Base-by-base conservation (phyloP, 2,329 filamentous ascomycete genomes). In the Xylariaceae sp. region DNA sequence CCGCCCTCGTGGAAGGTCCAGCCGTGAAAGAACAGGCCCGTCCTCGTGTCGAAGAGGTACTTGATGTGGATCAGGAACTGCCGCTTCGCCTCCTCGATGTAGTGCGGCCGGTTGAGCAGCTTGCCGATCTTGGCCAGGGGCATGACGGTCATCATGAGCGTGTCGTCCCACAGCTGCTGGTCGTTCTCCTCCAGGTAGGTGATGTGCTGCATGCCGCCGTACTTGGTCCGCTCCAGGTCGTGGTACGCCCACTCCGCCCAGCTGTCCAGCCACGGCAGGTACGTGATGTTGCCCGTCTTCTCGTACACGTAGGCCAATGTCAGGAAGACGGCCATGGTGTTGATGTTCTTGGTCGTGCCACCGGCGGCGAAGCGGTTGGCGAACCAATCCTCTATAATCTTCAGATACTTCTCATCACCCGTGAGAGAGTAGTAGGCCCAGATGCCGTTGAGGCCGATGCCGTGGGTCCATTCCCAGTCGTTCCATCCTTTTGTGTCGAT, bases 401-500 rank as follows among this genome's bases (percentile, higher is more conserved):
- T 61, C 14, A 88, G 70, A 38, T 76, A 74, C 19, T 66, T 61
- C 2, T 67, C 59, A 19, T 81, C 76, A 32, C 78, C 79, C 0
- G 82, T 87, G 49, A 88, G 64, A 41, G 78, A 76, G 63, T 88
- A 83, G 68, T 89, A 89, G 57, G 88, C 83, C 78, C 82, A 89
- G 38, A 90, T 75, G 18, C 85, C 85, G 61, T 88, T 88, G 14
- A 89, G 75, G 4, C 85, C 85, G 53, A 88, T 77, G 30, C 85
- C 84, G 59, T 88, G 84, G 1, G 83, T 88, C 82, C 83, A 87
- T 64, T 88, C 84, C 85, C 85, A 89, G 55, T 81, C 81, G 47
- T 83, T 74, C 85, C 85, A 90, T 41, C 83, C 84, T 62, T 90
- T 90, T 41, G 85, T 88, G 61, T 89, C 85, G 55, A 90, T 88